Conservation (phyloP, 2,329 filamentous ascomycete genomes). For the Penicillium expansum region DNA sequence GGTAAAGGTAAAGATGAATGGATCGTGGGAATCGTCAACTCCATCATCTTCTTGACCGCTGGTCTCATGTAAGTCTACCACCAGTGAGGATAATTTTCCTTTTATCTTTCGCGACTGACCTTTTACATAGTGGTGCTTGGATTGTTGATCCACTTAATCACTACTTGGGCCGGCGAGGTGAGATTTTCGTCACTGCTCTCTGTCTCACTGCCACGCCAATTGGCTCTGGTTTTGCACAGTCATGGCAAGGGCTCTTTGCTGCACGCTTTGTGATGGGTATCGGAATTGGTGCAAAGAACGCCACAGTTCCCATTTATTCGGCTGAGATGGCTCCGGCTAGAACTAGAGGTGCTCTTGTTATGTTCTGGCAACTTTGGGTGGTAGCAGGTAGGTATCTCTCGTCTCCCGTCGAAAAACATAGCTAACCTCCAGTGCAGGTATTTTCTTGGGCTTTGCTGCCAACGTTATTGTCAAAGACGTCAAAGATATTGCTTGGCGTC, state of each 20-base stretch:
- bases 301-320: slow-evolving; percentile 54
- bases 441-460: slow-evolving; percentile 63
- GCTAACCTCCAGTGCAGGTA: slow-evolving; percentile 38
- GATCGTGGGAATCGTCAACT: slow-evolving; percentile 64
- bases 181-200: slow-evolving; percentile 61
- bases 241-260: slow-evolving; percentile 55
- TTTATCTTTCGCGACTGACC: slow-evolving; percentile 25
- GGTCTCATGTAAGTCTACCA: slow-evolving; percentile 15
- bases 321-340: slow-evolving; percentile 55
- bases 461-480: slow-evolving; percentile 62
- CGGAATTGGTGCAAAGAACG: slow-evolving; percentile 58
- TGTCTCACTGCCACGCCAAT: slow-evolving; percentile 66
- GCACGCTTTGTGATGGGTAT: slow-evolving; percentile 57
- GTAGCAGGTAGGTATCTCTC: slow-evolving; percentile 14
- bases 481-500: slow-evolving; percentile 60
- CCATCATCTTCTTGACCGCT: slow-evolving; percentile 46
- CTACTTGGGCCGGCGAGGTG: slow-evolving; percentile 57
- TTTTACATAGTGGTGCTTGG: slow-evolving; percentile 53
- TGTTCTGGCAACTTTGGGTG: slow-evolving; percentile 50
- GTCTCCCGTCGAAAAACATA: background rate
- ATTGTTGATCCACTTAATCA: slow-evolving; percentile 63
- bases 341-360: slow-evolving; percentile 55
- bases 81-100: slow-evolving; percentile 45
- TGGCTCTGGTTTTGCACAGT: slow-evolving; percentile 59
- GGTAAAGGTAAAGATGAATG: slow-evolving; percentile 48